Evolutionary conservation across 2,329 filamentous ascomycete genomes (phyloP), one percentile per base, ranked within the genome.

Genomic region (Xylariaceae sp.): DNA sequence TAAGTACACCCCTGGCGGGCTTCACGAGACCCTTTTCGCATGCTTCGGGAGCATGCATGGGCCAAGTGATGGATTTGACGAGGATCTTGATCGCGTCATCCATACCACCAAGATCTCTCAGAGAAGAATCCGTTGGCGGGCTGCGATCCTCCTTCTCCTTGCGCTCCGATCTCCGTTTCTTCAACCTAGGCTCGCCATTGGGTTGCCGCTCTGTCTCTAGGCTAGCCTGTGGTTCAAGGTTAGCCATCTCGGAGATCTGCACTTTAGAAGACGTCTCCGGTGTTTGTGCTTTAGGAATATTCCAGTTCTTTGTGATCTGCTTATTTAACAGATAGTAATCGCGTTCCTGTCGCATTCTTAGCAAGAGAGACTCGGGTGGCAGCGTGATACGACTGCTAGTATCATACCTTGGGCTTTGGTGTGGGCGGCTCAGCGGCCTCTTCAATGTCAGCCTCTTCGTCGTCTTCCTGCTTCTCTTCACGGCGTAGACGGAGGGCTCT

Each of bases 81-180:
- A 93, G 77, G 66, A 89, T 80, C 51, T 82, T 76, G 51, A 90
- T 84, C 13, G 92, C 83, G 63, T 85, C 81, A 61, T 90, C 88
- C 59, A 94, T 83, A 8, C 90, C 90, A 53, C 89, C 90, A 50
- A 95, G 78, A 69, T 93, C 89, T 15, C 83, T 79, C 5, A 94
- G 77, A 53, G 80, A 85, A 23, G 91, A 76, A 62, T 87, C 85
- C 1, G 81, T 84, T 0, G 89, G 88, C 1, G 89, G 83, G 30
- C 81, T 82, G 45, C 82, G 80, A 73, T 89, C 82, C 34, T 83
- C 78, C 62, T 79, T 77, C 61, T 83, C 61, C 49, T 55, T 64
- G 15, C 58, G 70, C 64, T 78, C 75, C 13, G 75, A 78, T 67
- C 86, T 90, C 58, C 84, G 78, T 60, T 85, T 80, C 74, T 92